These are phyloP conservation scores for Candida sp. DNA, from an alignment of 1,139 yeast genomes.

Conservation along the genomic window DNA sequence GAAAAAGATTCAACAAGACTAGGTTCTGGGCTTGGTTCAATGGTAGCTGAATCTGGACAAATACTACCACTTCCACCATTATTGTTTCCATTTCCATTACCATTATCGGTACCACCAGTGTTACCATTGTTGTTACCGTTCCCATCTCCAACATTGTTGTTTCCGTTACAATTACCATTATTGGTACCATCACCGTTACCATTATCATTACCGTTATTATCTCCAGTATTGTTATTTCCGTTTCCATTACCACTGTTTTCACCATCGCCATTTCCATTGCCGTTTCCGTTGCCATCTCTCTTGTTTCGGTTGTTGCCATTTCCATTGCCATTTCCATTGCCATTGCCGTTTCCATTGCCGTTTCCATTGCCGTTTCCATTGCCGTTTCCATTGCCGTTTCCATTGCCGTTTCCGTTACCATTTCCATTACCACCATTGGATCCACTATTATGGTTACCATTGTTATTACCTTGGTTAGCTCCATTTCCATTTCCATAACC, in stretches of 20 bases:
- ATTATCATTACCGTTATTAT: not conserved
- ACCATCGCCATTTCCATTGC: not conserved
- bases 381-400: conserved; percentile 1
- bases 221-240: not conserved
- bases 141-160: not conserved
- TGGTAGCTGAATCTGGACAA: not conserved
- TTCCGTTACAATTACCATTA: not conserved
- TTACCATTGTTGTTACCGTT: not conserved
- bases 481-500: not conserved
- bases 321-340: not conserved
- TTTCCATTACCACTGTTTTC: not conserved
- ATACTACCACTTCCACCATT: not conserved
- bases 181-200: not conserved
- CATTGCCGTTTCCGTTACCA: conserved; percentile 1
- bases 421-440: no score
- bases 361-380: not conserved
- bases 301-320: no score
- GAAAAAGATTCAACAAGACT: not conserved
- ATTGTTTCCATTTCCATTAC: not conserved
- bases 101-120: not conserved
- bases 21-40: not conserved
- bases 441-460: no score
- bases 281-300: not conserved
- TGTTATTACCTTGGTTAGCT: not conserved
- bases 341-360: not conserved